A percentile compares a stretch with the other conserved stretches of the same genome.
These are phyloP conservation scores for Bocquillonia castaneifolia DNA, from an alignment of 441 rosid genomes.

Conservation along the genomic window DNA sequence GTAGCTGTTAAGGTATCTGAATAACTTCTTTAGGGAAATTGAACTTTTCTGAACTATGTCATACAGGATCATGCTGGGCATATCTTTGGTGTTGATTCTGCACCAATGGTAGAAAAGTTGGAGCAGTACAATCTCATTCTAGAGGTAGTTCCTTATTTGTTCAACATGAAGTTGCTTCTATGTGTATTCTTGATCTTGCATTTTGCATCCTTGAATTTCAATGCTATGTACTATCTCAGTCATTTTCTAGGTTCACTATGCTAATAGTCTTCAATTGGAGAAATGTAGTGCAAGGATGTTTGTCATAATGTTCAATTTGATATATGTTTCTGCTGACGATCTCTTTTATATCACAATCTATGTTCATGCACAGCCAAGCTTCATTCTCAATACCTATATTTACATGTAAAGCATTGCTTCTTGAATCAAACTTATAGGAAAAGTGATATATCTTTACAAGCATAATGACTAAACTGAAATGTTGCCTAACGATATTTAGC, in stretches of 20 bases:
- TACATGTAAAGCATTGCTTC: not conserved
- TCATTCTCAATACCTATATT: not conserved
- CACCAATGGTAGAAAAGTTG: conserved; percentile 77
- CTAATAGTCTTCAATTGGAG: no score
- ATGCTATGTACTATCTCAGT: no score
- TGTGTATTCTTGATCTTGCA: not conserved
- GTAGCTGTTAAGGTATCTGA: not conserved
- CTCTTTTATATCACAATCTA: no score
- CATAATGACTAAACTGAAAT: not conserved
- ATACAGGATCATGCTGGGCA: conserved; percentile 95
- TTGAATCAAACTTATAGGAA: conserved; percentile 1
- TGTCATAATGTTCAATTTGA: no score
- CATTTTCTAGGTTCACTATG: no score
- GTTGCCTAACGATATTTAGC: not conserved
- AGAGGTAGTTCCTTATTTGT: conserved; percentile 49
- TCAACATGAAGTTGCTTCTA: not conserved
- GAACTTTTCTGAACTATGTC: conserved; percentile 17
- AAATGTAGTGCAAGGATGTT: no score
- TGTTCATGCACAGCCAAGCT: not conserved
- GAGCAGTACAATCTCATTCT: conserved; percentile 79
- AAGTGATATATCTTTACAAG: not conserved
- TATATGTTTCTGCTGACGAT: not conserved
- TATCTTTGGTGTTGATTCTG: conserved; percentile 85
- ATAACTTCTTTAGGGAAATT: not conserved
- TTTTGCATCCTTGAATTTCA: conserved; percentile 21